Base-by-base conservation (phyloP, 139 green algal species). In the Volvox reticuliferus region DNA sequence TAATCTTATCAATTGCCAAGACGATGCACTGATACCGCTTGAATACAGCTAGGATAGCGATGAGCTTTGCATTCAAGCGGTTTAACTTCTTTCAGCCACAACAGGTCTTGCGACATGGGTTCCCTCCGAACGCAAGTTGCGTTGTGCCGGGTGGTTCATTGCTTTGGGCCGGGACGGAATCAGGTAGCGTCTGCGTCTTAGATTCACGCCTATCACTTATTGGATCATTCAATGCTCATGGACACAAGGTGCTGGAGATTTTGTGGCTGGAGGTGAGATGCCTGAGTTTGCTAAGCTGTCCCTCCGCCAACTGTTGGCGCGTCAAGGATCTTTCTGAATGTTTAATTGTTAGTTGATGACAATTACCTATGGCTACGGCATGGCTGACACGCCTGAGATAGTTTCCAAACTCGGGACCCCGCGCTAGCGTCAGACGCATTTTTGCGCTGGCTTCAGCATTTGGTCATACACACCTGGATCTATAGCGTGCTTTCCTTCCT, bases 71-170 rank as follows among this genome's bases (percentile, higher is more conserved):
- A 0, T 98, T 96, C 89, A 97, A 97, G 90, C 92, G 93, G 20
- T 97, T 97, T 86, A 95, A 89, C n/a, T 98, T 98, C 88, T 97
- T 97, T 62, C 87, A 95, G 68, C 89, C 94, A 26, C 71, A 93
- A 6, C 93, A 96, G 36, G 62, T 93, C 0, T 37, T 55, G 14
- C 33, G 75, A 1, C 91, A 96, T 81, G 89, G 63, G 1, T 93
- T 95, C 32, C 95, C 96, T 9, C 55, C 77, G 0, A 93, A 94
- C 37, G 90, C 93, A 2, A 94, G 88, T 24, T 96, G 94, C 92
- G 91, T 89, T 32, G 90, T 88, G 33, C 44, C 88, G 24, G 91
- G 86, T 37, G 62, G 73, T 1, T n/a, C 30, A 2, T 71, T 94
- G 32, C 50, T 97, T 0, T 95, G 92, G 89, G 93, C 96, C 14